These are phyloP conservation scores for Hymenoscyphus fructigenus DNA, from an alignment of 2,329 filamentous ascomycete species.

Conservation along the genomic window DNA sequence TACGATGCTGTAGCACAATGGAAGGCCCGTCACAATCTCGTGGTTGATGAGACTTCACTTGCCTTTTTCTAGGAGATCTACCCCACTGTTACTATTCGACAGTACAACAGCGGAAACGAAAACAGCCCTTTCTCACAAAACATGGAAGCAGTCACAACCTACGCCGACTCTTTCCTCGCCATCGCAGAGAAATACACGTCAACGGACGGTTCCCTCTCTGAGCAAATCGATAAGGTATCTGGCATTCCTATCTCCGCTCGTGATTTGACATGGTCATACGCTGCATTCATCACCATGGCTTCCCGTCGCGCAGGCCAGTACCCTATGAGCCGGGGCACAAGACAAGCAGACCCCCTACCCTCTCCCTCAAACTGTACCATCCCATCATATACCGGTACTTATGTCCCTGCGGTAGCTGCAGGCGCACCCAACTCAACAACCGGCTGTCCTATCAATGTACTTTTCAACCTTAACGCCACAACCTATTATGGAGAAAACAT, in stretches of 20 bases:
- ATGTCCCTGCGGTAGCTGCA: conserved; percentile 49
- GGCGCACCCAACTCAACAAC: conserved; percentile 34
- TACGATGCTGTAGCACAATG: conserved; percentile 75
- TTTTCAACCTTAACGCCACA: conserved; percentile 47
- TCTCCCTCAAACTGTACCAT: conserved; percentile 50
- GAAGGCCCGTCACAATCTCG: conserved; percentile 60
- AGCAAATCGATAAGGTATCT: conserved; percentile 61
- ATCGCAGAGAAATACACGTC: conserved; percentile 51
- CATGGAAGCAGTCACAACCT: conserved; percentile 59
- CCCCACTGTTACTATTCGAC: conserved; percentile 57
- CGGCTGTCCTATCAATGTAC: conserved; percentile 38
- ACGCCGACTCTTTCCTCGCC: conserved; percentile 57
- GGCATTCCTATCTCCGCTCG: conserved; percentile 58
- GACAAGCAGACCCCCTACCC: conserved; percentile 39
- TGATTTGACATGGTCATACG: conserved; percentile 74
- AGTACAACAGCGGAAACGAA: conserved; percentile 57
- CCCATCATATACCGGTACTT: conserved; percentile 38
- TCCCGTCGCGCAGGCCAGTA: conserved; percentile 54
- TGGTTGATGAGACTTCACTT: conserved; percentile 62
- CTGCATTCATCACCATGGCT: conserved; percentile 62
- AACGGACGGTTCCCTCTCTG: conserved; percentile 59
- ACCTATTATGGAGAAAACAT: conserved; percentile 50
- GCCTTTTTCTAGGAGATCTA: conserved; percentile 70
- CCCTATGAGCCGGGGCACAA: conserved; percentile 54
- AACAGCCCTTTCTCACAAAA: conserved; percentile 51